Evolutionary conservation across 2,329 filamentous ascomycete species (phyloP).

Genomic region (Fusarium sp.): DNA sequence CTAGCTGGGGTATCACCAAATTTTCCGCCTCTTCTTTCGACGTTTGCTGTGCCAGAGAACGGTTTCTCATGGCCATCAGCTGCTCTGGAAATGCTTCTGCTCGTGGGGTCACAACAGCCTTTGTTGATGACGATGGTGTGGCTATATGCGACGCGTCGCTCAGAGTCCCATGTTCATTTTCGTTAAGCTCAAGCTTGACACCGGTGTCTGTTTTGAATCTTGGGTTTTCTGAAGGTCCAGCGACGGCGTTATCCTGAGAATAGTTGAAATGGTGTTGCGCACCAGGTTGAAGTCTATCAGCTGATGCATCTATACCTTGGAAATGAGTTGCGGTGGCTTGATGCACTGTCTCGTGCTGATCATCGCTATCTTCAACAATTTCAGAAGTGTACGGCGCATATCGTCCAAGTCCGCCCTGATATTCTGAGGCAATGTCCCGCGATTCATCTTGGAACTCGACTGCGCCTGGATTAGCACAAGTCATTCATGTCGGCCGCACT

Average conservation of each 20-base stretch:
- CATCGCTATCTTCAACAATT: not conserved
- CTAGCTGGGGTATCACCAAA: slow-evolving; percentile 48
- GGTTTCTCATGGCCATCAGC: slow-evolving; percentile 17
- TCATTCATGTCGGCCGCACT: not conserved
- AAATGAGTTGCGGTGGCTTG: not conserved
- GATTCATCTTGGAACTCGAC: slow-evolving; percentile 91
- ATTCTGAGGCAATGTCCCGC: slow-evolving; percentile 88
- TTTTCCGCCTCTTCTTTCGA: slow-evolving; percentile 52
- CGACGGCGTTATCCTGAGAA: not conserved
- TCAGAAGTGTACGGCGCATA: slow-evolving; percentile 62
- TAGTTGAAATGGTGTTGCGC: not conserved
- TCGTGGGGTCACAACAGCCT: slow-evolving; percentile 23
- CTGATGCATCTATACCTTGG: not conserved
- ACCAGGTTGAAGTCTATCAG: not conserved
- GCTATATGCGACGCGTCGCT: slow-evolving; percentile 39
- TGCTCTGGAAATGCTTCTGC: slow-evolving; percentile 19
- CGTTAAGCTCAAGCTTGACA: slow-evolving; percentile 4
- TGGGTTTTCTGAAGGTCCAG: not conserved
- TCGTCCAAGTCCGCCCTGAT: slow-evolving; percentile 77
- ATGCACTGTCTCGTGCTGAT: not conserved
- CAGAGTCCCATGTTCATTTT: slow-evolving; percentile 1
- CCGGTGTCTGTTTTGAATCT: not conserved
- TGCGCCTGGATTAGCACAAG: slow-evolving; percentile 38
- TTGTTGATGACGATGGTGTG: slow-evolving; percentile 36
- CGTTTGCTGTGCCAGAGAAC: slow-evolving; percentile 27